phyloP scores from a whole-genome alignment of 306 rosid species.

The Betula pendula region DNA sequence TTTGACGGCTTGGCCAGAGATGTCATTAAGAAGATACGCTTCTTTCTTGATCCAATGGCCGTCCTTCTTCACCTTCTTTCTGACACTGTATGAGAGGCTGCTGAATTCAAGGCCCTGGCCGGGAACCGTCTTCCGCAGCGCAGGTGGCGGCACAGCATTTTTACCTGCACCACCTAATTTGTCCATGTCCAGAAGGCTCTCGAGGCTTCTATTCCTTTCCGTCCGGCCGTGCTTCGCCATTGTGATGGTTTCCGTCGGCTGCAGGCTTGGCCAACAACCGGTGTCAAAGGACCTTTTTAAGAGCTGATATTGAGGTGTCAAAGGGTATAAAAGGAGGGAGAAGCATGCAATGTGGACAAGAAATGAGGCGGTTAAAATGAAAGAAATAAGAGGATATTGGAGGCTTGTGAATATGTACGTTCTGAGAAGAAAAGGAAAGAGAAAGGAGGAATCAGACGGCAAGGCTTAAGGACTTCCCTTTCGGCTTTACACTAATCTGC shows the following conservation, averaged over 20 bases:
- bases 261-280: constrained; percentile 19
- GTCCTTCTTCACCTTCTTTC: constrained; percentile 69
- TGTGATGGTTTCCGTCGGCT: constrained; percentile 25
- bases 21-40: constrained; percentile 74
- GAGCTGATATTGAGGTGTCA: constrained; percentile 24
- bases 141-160: constrained; percentile 24
- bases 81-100: constrained; percentile 60
- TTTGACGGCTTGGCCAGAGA: constrained; percentile 72
- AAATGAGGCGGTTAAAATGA: constrained; percentile 34
- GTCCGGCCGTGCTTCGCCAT: constrained; percentile 46
- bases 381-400: constrained; percentile 10
- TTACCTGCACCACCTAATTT: constrained; percentile 29
- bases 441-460: constrained; percentile 45
- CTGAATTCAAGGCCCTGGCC: constrained; percentile 69
- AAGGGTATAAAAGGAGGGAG: constrained; percentile 32
- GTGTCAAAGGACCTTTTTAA: constrained; percentile 28
- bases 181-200: constrained; percentile 56
- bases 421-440: constrained; percentile 25
- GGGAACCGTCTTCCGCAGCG: constrained; percentile 43
- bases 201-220: constrained; percentile 50
- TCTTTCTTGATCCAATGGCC: constrained; percentile 70
- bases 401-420: constrained; percentile 5
- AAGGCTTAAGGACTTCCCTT: constrained; percentile 30
- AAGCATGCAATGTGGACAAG: constrained; percentile 33
- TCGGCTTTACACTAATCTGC: constrained; percentile 45